Percentiles rank a stretch among this genome's conserved stretches.
Conservation (phyloP, 2,329 filamentous ascomycete genomes). For the Botrytis deweyae region DNA sequence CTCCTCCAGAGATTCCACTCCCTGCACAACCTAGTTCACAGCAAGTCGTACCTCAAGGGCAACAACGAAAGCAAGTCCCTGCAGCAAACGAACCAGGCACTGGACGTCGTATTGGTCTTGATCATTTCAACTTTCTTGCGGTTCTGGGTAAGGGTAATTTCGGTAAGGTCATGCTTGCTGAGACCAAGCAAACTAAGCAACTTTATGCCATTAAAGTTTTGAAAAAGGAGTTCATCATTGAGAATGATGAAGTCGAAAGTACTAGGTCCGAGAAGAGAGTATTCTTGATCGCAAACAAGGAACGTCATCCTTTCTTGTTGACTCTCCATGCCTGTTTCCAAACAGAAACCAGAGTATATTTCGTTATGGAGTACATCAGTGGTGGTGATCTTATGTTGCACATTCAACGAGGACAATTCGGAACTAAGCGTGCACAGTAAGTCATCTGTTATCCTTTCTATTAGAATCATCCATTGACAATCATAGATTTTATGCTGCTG, state of each 20-base stretch:
- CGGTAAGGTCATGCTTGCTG: conserved; percentile 98
- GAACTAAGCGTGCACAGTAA: conserved; percentile 91
- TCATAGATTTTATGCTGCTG: conserved; percentile 86
- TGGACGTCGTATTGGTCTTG: conserved; percentile 83
- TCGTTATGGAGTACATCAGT: conserved; percentile 99
- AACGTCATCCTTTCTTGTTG: conserved; percentile 91
- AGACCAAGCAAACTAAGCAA: conserved; percentile 88
- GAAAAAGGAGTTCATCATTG: conserved; percentile 99
- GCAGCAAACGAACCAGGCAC: conserved; percentile 70
- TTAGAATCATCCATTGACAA: conserved; percentile 29
- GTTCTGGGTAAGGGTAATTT: conserved; percentile 99
- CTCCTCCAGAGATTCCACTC: conserved; percentile 31
- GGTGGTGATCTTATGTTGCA: conserved; percentile 99
- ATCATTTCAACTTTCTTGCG: conserved; percentile 98
- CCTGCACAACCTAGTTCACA: conserved; percentile 27
- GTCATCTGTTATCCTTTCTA: conserved; percentile 40
- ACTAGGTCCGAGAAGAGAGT: conserved; percentile 97
- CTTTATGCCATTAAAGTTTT: conserved; percentile 98
- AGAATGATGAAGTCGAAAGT: conserved; percentile 98
- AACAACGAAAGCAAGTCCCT: conserved; percentile 60
- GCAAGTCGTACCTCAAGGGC: conserved; percentile 37
- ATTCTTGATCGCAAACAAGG: conserved; percentile 94
- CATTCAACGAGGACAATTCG: conserved; percentile 95
- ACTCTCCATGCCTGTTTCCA: conserved; percentile 98
- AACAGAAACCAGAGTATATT: conserved; percentile 96